Conservation (phyloP, 441 rosid genomes). For the Croton laevigatus region DNA sequence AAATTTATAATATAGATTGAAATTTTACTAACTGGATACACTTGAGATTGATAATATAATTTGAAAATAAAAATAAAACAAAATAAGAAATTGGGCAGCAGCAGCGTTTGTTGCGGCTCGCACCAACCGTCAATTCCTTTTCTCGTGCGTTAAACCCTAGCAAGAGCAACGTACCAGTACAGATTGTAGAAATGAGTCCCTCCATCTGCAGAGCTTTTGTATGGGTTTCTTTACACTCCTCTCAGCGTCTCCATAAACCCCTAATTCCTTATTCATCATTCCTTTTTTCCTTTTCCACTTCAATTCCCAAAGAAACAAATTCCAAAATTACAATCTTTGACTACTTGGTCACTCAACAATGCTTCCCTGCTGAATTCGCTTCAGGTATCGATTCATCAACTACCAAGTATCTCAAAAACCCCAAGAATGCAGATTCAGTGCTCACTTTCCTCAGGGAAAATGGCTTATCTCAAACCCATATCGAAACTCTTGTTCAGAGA, state of each 20-base stretch:
- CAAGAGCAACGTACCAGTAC: too few species aligned
- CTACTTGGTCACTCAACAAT: conserved; percentile 31
- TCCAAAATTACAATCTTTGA: conserved; percentile 21
- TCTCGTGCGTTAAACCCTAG: too few species aligned
- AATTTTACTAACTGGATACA: too few species aligned
- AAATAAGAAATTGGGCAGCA: too few species aligned
- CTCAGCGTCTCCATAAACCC: conserved; percentile 14
- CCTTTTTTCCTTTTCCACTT: conserved; percentile 21
- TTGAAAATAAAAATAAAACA: too few species aligned
- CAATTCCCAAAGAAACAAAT: neutral
- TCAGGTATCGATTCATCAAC: conserved; percentile 17
- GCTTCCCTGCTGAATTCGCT: conserved; percentile 29
- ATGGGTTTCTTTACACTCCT: conserved; percentile 15
- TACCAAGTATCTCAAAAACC: conserved; percentile 13
- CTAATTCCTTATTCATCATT: conserved; percentile 14
- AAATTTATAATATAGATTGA: too few species aligned
- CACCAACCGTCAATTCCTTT: too few species aligned
- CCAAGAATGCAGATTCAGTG: conserved; percentile 23
- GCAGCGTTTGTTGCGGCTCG: too few species aligned
- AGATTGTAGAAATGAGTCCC: neutral
- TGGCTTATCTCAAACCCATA: conserved; percentile 31
- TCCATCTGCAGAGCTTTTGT: neutral
- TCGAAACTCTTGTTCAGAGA: conserved; percentile 27
- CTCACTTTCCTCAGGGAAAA: conserved; percentile 29
- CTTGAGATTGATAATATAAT: too few species aligned